A percentile compares a stretch with the other conserved stretches of the same genome.
phyloP scores from a whole-genome alignment of 106 monocot genomes.

The Agapanthus africanus region DNA sequence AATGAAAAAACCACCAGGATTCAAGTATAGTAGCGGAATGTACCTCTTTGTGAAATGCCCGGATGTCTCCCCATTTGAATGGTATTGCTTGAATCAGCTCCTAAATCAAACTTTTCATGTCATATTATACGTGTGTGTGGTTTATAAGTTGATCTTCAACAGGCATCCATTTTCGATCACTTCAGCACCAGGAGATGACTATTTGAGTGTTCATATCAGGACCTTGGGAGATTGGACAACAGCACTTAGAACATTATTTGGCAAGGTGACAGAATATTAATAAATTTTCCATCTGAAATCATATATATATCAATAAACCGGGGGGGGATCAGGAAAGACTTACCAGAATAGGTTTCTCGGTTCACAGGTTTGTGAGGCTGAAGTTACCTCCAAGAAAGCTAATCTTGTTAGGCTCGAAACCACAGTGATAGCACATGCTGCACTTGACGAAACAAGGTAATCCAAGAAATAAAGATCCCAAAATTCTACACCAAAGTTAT shows the following conservation, averaged over 20 bases:
- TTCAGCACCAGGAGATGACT: conserved; percentile 84
- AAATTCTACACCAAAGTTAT: not conserved
- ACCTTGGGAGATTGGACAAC: conserved; percentile 92
- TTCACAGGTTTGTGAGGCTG: conserved; percentile 36
- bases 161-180: conserved; percentile 99
- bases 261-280: too few relatives aligned
- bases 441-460: conserved; percentile 55
- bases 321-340: not conserved
- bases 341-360: not conserved
- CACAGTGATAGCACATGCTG: conserved; percentile 66
- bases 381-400: conserved; percentile 19
- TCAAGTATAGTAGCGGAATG: conserved; percentile 97
- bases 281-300: not conserved
- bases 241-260: conserved; percentile 74
- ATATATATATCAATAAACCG: not conserved
- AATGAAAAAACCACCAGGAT: conserved; percentile 82
- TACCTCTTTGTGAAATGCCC: conserved; percentile 94
- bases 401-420: conserved; percentile 79
- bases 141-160: conserved; percentile 5
- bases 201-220: conserved; percentile 85
- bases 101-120: not conserved
- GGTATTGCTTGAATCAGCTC: conserved; percentile 31
- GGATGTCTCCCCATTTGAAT: conserved; percentile 86
- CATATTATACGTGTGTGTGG: not conserved
- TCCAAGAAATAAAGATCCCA: not conserved